Evolutionary conservation across 306 rosid genomes (phyloP), one percentile per base, ranked within the genome.

Genomic region (Prunus kanzakura): DNA sequence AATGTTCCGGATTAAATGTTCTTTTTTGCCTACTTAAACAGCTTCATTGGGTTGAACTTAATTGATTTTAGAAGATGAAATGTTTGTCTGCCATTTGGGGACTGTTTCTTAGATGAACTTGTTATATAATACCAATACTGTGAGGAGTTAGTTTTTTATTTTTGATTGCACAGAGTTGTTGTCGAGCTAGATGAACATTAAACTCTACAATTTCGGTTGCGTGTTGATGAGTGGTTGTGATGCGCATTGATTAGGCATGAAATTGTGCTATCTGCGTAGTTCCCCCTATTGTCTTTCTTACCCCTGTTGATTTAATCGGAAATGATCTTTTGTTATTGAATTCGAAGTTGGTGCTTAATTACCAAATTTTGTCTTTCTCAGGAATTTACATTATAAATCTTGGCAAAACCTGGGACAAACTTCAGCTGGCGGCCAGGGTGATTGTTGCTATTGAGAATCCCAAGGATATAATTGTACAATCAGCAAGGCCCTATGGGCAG

Each of bases 381-480:
- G 98, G 96, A 4, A 91, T 93, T 67, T 89, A 93, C 75, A 88
- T 93, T 4, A 91, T 93, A 35, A 93, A 93, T 72, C 83, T 93
- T 41, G 98, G 98, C 0, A 91, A 87, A 64, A 89, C 98, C 2
- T 88, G 96, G 97, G 96, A 91, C 47, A 91, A 88, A 78, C 91
- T 93, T 6, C 96, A 85, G 20, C 76, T 91, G 7, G 98, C 98
- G 10, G 97, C 98, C 4, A 80, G 98, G 85, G 91, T 91, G 46
- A 90, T 93, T 50, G 98, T 90, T 45, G 89, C 87, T 0, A 91
- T 91, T 56, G 98, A 94, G 76, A 91, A 94, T 63, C 93, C 98
- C 8, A 87, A 94, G 73, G 97, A 91, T 41, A 90, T 87, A 20
- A 86, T 88, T 58, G 90, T 94, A 16, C 96, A 90, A 79, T 91